Conservation (phyloP, 2,329 filamentous ascomycete species). For the Paracamarosporium sp. region DNA sequence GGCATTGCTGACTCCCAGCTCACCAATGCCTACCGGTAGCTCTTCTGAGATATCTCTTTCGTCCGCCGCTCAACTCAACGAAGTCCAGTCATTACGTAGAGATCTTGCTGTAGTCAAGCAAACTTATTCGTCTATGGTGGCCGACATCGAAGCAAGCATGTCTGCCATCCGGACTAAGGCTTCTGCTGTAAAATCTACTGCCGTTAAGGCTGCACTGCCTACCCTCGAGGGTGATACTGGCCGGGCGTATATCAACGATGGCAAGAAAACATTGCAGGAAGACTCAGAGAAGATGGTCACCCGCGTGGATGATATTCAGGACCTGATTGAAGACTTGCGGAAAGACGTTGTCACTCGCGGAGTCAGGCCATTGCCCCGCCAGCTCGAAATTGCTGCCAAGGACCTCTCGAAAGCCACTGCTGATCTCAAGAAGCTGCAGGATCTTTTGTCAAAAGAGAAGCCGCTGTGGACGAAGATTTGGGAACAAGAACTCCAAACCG, state of each 20-base stretch:
- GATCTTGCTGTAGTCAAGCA: constrained; percentile 92
- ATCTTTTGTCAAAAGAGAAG: constrained; percentile 89
- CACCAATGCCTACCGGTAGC: constrained; percentile 26
- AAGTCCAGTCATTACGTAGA: constrained; percentile 81
- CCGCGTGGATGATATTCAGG: constrained; percentile 95
- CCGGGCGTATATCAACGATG: constrained; percentile 81
- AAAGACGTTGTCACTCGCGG: constrained; percentile 96
- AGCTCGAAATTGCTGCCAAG: constrained; percentile 87
- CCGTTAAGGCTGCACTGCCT: constrained; percentile 73
- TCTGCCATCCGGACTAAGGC: constrained; percentile 82
- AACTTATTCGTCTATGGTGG: constrained; percentile 89
- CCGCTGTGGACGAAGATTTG: constrained; percentile 99
- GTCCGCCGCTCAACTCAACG: constrained; percentile 70
- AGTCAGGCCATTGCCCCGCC: constrained; percentile 86
- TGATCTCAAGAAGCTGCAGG: constrained; percentile 92
- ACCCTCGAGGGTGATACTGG: constrained; percentile 79
- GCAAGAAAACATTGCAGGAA: constrained; percentile 83
- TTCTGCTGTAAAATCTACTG: constrained; percentile 76
- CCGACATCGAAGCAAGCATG: constrained; percentile 90
- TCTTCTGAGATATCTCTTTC: constrained; percentile 32
- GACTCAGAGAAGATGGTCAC: constrained; percentile 91
- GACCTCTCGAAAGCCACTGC: constrained; percentile 82
- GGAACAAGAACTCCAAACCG: constrained; percentile 95
- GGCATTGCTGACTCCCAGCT: constrained; percentile 38
- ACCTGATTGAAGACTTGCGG: constrained; percentile 92